Percentiles rank a stretch among this genome's conserved stretches.
Conservation (phyloP, 2,329 filamentous ascomycete genomes). For the Cladosporium phlei region DNA sequence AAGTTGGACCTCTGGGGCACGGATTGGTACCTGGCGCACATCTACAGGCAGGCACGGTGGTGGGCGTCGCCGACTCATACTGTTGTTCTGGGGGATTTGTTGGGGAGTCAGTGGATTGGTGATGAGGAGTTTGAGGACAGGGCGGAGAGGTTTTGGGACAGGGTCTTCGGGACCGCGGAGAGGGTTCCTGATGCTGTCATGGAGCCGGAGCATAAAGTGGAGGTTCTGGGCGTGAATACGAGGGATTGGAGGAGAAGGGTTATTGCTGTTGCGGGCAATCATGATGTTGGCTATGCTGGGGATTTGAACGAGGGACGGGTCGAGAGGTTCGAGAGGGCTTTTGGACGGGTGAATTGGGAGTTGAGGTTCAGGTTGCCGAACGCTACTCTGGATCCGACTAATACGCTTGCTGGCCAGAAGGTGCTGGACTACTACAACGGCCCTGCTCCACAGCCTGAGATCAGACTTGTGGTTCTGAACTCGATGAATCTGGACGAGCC, state of each 20-base stretch:
- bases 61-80: conserved; percentile 82
- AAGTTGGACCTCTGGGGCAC: conserved; percentile 85
- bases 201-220: conserved; percentile 30
- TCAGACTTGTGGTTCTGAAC: conserved; percentile 83
- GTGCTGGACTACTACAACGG: conserved; percentile 5
- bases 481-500: conserved; percentile 91
- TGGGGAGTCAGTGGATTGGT: conserved; percentile 92
- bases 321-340: conserved; percentile 74
- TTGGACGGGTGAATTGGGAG: conserved; percentile 89
- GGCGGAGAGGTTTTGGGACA: conserved; percentile 71
- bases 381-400: conserved; percentile 14
- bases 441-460: conserved; percentile 49
- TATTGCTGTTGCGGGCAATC: conserved; percentile 90
- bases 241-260: conserved; percentile 66
- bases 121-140: conserved; percentile 77
- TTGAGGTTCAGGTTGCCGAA: conserved; percentile 56
- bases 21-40: conserved; percentile 89
- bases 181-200: conserved; percentile 26
- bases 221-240: conserved; percentile 36
- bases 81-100: conserved; percentile 80
- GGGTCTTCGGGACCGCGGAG: conserved; percentile 61
- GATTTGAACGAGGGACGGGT: conserved; percentile 75
- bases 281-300: conserved; percentile 93
- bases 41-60: conserved; percentile 79
- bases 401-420: not conserved